Conservation (phyloP, 352 stramenopile species). For the Phytophthora litchii region DNA sequence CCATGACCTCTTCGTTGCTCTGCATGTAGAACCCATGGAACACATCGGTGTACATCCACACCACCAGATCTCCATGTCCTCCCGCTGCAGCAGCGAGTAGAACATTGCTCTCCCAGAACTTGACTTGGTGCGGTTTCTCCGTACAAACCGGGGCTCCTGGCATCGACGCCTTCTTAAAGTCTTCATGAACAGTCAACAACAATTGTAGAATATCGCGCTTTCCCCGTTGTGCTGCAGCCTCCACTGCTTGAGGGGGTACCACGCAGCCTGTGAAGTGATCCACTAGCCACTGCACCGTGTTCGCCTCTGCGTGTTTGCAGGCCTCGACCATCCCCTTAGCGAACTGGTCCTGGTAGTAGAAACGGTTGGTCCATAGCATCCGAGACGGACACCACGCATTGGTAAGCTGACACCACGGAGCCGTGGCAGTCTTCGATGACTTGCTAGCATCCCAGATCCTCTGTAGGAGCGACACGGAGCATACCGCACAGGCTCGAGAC, state of each 20-base stretch:
- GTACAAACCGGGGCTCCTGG: background rate
- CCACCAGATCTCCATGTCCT: constrained; percentile 26
- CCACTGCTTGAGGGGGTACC: constrained; percentile 23
- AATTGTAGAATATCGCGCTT: constrained; percentile 23
- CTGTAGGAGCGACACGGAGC: constrained; percentile 24
- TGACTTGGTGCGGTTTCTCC: constrained; percentile 24
- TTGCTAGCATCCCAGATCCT: constrained; percentile 25
- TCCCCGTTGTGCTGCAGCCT: constrained; percentile 17
- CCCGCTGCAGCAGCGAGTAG: constrained; percentile 24
- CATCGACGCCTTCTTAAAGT: constrained; percentile 22
- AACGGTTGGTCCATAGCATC: constrained; percentile 32
- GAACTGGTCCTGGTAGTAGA: constrained; percentile 36
- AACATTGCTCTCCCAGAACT: constrained; percentile 38
- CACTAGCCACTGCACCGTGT: constrained; percentile 26
- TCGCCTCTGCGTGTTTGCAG: constrained; percentile 18
- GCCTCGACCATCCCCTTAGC: constrained; percentile 22
- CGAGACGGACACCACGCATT: constrained; percentile 24
- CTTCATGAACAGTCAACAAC: constrained; percentile 18
- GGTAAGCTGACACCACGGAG: constrained; percentile 20
- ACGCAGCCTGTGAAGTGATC: constrained; percentile 21
- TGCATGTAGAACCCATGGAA: constrained; percentile 30
- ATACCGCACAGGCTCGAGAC: constrained; percentile 20
- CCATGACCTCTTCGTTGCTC: constrained; percentile 31
- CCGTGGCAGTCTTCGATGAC: constrained; percentile 7
- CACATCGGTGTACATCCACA: constrained; percentile 31